phyloP scores from a whole-genome alignment of 352 stramenopile species.

The Globisporangium abappressorium region DNA sequence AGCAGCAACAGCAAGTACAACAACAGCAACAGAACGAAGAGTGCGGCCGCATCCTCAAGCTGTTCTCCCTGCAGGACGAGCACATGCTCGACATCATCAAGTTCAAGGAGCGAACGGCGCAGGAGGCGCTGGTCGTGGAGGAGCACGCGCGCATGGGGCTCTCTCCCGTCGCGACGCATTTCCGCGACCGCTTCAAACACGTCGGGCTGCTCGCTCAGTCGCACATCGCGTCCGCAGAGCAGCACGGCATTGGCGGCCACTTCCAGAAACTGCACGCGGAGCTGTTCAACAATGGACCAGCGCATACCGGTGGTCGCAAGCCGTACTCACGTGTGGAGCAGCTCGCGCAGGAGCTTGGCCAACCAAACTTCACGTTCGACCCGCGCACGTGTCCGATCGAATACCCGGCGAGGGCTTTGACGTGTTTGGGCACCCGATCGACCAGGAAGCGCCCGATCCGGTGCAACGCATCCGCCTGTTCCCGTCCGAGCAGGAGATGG shows the following conservation, averaged over 20 bases:
- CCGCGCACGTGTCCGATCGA: slow-evolving; percentile 26
- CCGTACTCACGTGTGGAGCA: slow-evolving; percentile 16
- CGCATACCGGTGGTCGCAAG: slow-evolving; percentile 1
- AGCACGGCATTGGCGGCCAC: slow-evolving; percentile 58
- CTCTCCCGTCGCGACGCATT: slow-evolving; percentile 45
- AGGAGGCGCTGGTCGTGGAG: slow-evolving; percentile 30
- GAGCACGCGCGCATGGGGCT: slow-evolving; percentile 38
- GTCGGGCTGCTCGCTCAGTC: slow-evolving; percentile 43
- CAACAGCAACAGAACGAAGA: slow-evolving; percentile 7
- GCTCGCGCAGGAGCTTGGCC: slow-evolving; percentile 21
- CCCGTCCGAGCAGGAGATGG: slow-evolving; percentile 45
- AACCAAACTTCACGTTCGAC: slow-evolving; percentile 12
- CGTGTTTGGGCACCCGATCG: slow-evolving; percentile 29
- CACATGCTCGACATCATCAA: slow-evolving; percentile 60
- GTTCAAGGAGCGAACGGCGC: slow-evolving; percentile 55
- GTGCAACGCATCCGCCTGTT: slow-evolving; percentile 33
- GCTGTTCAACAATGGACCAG: slow-evolving; percentile 18
- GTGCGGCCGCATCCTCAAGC: slow-evolving; percentile 31
- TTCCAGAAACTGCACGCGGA: slow-evolving; percentile 60
- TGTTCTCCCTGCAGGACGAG: slow-evolving; percentile 57
- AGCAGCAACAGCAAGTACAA: not conserved
- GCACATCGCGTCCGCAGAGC: slow-evolving; percentile 22
- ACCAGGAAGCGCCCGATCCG: slow-evolving; percentile 14
- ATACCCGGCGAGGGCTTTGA: slow-evolving; percentile 32
- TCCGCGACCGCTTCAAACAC: slow-evolving; percentile 71